Conservation (phyloP, 1,284 basidiomycete species). For the Prillingera fragicola region DNA sequence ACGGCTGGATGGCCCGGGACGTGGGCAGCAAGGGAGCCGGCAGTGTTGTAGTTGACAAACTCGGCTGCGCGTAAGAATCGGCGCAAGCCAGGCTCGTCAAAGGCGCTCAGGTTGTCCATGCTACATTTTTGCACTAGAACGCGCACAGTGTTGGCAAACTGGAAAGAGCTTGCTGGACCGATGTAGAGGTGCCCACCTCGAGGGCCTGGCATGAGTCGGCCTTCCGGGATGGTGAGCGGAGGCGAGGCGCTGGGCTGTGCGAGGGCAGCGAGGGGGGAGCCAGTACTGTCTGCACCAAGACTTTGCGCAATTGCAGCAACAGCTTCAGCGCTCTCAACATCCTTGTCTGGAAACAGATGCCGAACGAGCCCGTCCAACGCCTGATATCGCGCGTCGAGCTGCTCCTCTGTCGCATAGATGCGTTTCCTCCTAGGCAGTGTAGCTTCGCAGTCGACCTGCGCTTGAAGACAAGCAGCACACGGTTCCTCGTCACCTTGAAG, state of each 20-base stretch:
- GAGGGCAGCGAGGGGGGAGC: no score
- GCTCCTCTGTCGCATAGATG: slow-evolving; percentile 4
- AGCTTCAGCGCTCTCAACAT: no score
- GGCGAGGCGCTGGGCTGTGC: no score
- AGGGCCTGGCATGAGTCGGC: slow-evolving; percentile 18
- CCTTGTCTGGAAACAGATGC: slow-evolving; percentile 11
- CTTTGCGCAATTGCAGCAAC: no score
- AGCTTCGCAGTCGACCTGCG: slow-evolving; percentile 8
- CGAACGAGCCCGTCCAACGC: slow-evolving; percentile 14
- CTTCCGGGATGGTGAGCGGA: slow-evolving; percentile 14
- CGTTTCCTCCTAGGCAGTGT: slow-evolving; percentile 15
- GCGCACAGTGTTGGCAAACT: slow-evolving; percentile 13
- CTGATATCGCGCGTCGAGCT: slow-evolving; percentile 6
- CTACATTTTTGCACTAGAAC: slow-evolving; percentile 14
- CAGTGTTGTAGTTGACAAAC: slow-evolving; percentile 18
- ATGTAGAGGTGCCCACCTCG: slow-evolving; percentile 20
- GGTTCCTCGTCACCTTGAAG: not conserved
- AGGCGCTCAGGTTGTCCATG: slow-evolving; percentile 8
- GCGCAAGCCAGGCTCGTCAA: slow-evolving; percentile 15
- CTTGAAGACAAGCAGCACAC: slow-evolving; percentile 17
- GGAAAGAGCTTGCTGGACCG: slow-evolving; percentile 16
- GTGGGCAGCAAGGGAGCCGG: slow-evolving; percentile 16
- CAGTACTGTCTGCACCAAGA: slow-evolving; percentile 2
- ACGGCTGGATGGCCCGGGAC: slow-evolving; percentile 16
- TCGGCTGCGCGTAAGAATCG: slow-evolving; percentile 18